Evolutionary conservation across 2,329 filamentous ascomycete genomes (phyloP), one percentile per base, ranked within the genome.

Genomic region (Beauveria australis): DNA sequence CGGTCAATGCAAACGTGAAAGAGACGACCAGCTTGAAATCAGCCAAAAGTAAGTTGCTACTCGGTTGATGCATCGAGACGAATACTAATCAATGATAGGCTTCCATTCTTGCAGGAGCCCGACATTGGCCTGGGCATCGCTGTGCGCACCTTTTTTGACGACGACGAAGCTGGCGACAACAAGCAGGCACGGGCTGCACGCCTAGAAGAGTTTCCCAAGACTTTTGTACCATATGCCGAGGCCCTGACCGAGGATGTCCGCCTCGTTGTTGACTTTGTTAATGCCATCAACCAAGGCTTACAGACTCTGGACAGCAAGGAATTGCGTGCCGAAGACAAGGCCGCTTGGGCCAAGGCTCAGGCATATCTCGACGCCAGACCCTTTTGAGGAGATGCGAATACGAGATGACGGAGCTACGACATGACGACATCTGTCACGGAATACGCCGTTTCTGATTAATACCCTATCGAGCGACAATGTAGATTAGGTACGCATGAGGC

Each of bases 111-210:
- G 22, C 77, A 80, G 19, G 86, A 90, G 64, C 86, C 88, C 12
- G 88, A 92, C 68, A 87, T 90, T 53, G 88, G 85, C 14, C 80
- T 94, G 40, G 89, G 88, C 30, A 89, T 94, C 63, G 89, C 89
- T 1, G 85, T 92, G 46, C 90, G 91, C 73, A 91, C 88, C 9
- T 90, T 90, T 69, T 81, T 91, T 24, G 88, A 91, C 66, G 89
- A 92, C 62, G 78, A 92, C 53, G 81, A 84, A 55, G 79, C 81
- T 22, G 74, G 78, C 9, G 81, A 89, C 63, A 78, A 81, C 10
- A 73, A 73, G 3, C 78, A 81, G 58, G 69, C 74, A 59, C 77
- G 78, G 53, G 71, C 74, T 24, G 65, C 67, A 4, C 79, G 79
- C 61, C 78, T 81, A 62, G 64, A 73, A n/a, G 72, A 74, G 7